Evolutionary conservation across 2,329 filamentous ascomycete species (phyloP), one percentile per base, ranked within the genome.

Genomic region (Diaporthe aspalathi): DNA sequence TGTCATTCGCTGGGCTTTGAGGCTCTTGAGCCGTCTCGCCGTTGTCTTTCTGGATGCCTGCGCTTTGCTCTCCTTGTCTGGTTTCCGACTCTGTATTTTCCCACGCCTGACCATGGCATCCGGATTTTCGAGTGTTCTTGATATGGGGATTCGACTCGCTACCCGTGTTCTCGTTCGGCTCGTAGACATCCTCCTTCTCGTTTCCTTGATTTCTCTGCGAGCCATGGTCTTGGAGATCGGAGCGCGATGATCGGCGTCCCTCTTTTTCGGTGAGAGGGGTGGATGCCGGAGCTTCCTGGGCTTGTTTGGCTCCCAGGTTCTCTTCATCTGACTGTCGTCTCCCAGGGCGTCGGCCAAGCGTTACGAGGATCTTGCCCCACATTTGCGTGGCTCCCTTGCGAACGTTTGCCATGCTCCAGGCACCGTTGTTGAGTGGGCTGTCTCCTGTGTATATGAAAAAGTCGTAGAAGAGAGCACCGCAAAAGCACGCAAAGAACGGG

Each of bases 401-500:
- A 24, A 63, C 1, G 11, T 63, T 63, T 11, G 7, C 24, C 9
- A 17, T 17, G 53, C 32, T 68, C 32, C 52, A 68, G 7, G 40
- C n/a, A 49, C 52, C 66, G 14, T 68, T 57, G 43, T 68, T 57
- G 29, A 68, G 3, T 3, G 66, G 66, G 43, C 66, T 68, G 2
- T 68, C 66, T 56, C 66, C 66, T 1, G 66, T 68, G 43, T 68
- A 68, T 8, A 68, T 68, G 53, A 68, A 68, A 8, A 68, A 38
- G 40, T 68, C 66, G 29, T 68, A 68, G 43, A 40, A 11, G 5
- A 68, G 52, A 32, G 66, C 66, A 11, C 66, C 66, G 16, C 32
- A 57, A 16, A 68, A 57, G 22, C 66, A 68, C 16, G 52, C 66
- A 16, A 68, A 14, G 53, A 68, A 68, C 1, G 66, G 66, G 6